Percentiles rank a stretch among this genome's conserved stretches.
phyloP scores from a whole-genome alignment of 768 basidiomycete genomes.

The Lactarius akahatsu region DNA sequence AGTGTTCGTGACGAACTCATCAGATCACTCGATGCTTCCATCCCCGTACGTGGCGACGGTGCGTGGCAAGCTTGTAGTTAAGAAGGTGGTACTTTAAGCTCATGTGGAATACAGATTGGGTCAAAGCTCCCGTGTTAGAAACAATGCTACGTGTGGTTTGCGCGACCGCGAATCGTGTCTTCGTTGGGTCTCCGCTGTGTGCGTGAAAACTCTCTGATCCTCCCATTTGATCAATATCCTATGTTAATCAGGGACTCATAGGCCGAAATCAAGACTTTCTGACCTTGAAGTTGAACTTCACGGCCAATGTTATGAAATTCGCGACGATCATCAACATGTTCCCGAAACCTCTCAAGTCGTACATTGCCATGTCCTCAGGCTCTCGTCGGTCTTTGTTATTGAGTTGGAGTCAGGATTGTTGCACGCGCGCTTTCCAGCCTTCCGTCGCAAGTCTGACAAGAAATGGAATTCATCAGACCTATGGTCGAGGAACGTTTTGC shows the following conservation, averaged over 20 bases:
- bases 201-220: neutral
- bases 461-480: constrained; percentile 5
- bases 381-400: neutral
- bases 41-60: neutral
- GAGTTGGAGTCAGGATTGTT: neutral
- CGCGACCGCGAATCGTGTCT: neutral
- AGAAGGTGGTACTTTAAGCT: neutral
- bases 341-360: neutral
- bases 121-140: neutral
- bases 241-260: neutral
- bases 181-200: neutral
- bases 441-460: neutral
- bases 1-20: neutral
- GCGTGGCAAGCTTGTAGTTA: neutral
- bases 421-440: constrained; percentile 1
- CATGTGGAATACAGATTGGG: neutral
- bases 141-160: neutral
- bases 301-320: neutral
- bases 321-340: neutral
- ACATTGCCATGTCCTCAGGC: neutral
- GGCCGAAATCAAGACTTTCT: neutral
- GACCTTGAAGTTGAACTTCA: neutral
- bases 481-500: constrained; percentile 10
- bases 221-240: neutral
- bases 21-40: neutral